These are phyloP conservation scores for Trypanosoma rangeli DNA, from an alignment of 208 protist genomes.

Conservation along the genomic window DNA sequence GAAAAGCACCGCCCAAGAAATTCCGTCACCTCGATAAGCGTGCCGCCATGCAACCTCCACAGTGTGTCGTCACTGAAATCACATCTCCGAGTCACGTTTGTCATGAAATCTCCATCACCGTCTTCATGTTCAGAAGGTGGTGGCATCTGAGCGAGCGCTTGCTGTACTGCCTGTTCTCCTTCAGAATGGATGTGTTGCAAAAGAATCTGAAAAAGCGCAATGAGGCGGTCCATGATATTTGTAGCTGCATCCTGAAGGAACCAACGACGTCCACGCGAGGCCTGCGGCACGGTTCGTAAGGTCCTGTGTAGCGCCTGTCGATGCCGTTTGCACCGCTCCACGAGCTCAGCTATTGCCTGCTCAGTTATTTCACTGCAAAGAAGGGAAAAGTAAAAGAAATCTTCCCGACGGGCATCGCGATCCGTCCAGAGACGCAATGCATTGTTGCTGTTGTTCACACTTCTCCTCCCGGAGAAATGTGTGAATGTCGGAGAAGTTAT, in stretches of 20 bases:
- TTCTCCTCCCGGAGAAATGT: neutral
- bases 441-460: neutral
- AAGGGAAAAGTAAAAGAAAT: constrained; percentile 21
- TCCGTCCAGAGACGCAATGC: constrained; percentile 17
- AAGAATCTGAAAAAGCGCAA: constrained; percentile 19
- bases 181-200: constrained; percentile 6
- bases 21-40: neutral
- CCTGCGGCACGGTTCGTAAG: constrained; percentile 6
- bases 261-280: constrained; percentile 17
- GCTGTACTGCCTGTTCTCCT: constrained; percentile 13
- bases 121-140: neutral
- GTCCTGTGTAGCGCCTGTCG: constrained; percentile 1
- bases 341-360: neutral
- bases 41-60: constrained; percentile 6
- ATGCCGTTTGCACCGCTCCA: constrained; percentile 1
- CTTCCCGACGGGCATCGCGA: constrained; percentile 19
- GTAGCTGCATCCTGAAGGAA: constrained; percentile 20
- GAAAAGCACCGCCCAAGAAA: constrained; percentile 16
- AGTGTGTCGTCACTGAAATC: neutral
- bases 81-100: neutral
- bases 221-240: constrained; percentile 22
- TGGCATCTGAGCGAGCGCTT: constrained; percentile 12
- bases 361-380: neutral
- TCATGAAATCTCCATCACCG: neutral
- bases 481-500: neutral